Conservation (phyloP, 1,284 basidiomycete species). For the Heterobasidion annosum region DNA sequence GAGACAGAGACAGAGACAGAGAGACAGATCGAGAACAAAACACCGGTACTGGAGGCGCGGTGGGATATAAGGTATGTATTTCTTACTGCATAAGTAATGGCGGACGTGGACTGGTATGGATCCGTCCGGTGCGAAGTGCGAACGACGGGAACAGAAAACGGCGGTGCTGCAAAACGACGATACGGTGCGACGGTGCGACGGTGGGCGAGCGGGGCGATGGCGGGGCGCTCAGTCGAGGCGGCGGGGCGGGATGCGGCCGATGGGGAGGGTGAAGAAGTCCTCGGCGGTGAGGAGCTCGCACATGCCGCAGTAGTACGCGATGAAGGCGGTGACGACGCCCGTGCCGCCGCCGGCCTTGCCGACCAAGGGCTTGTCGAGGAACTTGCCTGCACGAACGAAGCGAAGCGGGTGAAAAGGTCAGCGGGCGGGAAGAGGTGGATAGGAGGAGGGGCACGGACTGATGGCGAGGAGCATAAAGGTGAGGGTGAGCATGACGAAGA, state of each 20-base stretch:
- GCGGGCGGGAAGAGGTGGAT: not conserved
- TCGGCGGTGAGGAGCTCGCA: conserved; percentile 51
- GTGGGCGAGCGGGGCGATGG: not conserved
- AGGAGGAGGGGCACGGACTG: conserved; percentile 22
- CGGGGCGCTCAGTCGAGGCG: not conserved
- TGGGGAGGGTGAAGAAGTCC: conserved; percentile 40
- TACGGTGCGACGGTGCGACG: not conserved
- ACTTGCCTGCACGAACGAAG: conserved; percentile 10
- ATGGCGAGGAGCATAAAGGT: conserved; percentile 54
- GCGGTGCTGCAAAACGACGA: not conserved
- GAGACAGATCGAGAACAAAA: too few species aligned
- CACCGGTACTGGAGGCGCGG: too few species aligned
- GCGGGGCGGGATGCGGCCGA: conserved; percentile 26
- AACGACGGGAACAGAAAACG: too few species aligned
- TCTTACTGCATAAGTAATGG: too few species aligned
- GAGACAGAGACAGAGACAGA: not conserved
- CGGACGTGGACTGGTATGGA: too few species aligned
- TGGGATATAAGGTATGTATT: too few species aligned
- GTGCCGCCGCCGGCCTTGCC: conserved; percentile 66
- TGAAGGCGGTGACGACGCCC: conserved; percentile 58
- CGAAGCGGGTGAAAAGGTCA: not conserved
- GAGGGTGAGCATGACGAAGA: conserved; percentile 68
- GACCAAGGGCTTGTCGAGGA: conserved; percentile 11
- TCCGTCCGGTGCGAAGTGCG: too few species aligned
- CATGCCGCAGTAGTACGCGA: conserved; percentile 65